Evolutionary conservation across 2,329 filamentous ascomycete species (phyloP).

Genomic region (Pseudopithomyces maydicus): DNA sequence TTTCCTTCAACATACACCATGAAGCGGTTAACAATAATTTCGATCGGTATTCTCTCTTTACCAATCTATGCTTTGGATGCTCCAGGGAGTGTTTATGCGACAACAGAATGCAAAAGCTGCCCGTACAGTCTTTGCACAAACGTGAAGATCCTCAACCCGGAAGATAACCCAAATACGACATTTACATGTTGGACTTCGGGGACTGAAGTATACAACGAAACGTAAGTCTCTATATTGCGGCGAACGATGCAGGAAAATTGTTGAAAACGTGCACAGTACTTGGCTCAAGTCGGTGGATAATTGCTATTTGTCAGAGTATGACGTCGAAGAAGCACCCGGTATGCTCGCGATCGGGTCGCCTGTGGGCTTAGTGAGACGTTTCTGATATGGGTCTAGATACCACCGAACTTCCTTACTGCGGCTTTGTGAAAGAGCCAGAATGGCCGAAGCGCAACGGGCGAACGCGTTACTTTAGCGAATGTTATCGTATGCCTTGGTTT

Average conservation of each 20-base stretch:
- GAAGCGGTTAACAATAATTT: background rate
- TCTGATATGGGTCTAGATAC: conserved; percentile 1
- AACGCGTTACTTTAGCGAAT: conserved; percentile 11
- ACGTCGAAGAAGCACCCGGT: conserved; percentile 8
- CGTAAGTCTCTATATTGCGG: background rate
- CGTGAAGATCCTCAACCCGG: background rate
- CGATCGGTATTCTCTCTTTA: background rate
- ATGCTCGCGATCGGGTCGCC: background rate
- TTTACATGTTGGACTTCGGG: conserved; percentile 13
- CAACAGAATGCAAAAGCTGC: conserved; percentile 13
- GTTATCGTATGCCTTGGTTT: conserved; percentile 4
- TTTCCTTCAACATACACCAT: background rate
- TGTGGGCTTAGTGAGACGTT: background rate
- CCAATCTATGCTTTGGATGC: background rate
- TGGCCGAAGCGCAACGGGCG: background rate
- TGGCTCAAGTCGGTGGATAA: conserved; percentile 11
- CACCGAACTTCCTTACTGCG: conserved; percentile 11
- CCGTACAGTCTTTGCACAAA: conserved; percentile 12
- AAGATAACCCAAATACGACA: background rate
- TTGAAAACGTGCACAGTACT: conserved; percentile 1
- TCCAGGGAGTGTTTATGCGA: background rate
- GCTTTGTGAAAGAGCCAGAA: background rate
- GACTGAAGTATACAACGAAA: conserved; percentile 8
- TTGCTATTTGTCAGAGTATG: conserved; percentile 12
- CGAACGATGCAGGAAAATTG: background rate